These are phyloP conservation scores for Ensete glaucum DNA, from an alignment of 176 grass and related monocot genomes.

Conservation along the genomic window DNA sequence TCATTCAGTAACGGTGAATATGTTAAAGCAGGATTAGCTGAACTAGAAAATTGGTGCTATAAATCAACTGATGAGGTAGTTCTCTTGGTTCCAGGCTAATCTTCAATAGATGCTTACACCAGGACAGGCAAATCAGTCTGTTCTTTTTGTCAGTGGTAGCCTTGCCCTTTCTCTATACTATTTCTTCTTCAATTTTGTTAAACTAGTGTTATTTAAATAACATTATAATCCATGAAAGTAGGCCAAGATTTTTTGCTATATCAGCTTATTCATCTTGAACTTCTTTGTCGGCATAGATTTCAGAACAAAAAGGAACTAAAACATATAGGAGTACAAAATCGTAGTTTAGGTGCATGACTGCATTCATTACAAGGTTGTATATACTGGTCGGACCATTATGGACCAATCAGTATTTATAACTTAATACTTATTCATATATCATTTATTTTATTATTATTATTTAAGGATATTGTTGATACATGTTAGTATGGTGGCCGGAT, in stretches of 20 bases:
- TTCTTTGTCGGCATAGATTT: not conserved
- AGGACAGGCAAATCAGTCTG: constrained; percentile 11
- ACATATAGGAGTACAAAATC: not conserved
- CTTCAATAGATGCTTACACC: not conserved
- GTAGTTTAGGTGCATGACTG: no score
- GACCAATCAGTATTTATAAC: no score
- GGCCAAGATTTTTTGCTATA: not conserved
- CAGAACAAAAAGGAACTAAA: not conserved
- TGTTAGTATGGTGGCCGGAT: no score
- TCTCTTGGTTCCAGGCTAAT: constrained; percentile 25
- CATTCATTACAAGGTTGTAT: no score
- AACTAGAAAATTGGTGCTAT: constrained; percentile 96
- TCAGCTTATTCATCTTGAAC: not conserved
- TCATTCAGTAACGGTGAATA: constrained; percentile 97
- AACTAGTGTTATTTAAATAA: not conserved
- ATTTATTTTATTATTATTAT: no score
- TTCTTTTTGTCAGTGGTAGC: not conserved
- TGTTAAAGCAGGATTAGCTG: constrained; percentile 94
- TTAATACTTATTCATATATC: no score
- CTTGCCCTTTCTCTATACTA: not conserved
- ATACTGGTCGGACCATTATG: no score
- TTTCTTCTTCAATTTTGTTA: not conserved
- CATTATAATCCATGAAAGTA: not conserved
- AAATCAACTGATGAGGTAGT: constrained; percentile 90
- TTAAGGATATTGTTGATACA: no score